Percentiles rank a stretch among this genome's conserved stretches.
Conservation (phyloP, 441 rosid species). For the Erodium trifolium region DNA sequence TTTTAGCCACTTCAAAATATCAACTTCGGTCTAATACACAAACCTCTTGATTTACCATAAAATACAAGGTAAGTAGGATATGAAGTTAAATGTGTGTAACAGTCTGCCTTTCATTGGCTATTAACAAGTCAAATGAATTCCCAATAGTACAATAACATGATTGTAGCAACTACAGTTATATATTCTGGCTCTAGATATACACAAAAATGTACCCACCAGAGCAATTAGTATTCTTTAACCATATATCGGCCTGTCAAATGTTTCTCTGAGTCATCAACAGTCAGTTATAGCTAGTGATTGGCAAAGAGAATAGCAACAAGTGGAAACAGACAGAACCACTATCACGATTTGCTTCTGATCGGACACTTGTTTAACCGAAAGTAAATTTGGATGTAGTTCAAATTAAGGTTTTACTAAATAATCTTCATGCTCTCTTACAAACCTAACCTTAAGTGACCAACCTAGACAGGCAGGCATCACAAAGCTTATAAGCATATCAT, state of each 20-base stretch:
- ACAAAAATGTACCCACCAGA: neutral
- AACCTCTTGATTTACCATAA: neutral
- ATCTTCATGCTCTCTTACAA: too few relatives aligned
- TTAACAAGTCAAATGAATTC: neutral
- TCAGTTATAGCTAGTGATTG: neutral
- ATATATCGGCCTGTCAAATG: neutral
- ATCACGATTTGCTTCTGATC: too few relatives aligned
- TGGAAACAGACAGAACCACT: too few relatives aligned
- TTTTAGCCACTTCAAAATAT: neutral
- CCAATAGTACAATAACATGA: neutral
- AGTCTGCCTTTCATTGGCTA: neutral
- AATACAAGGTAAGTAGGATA: neutral
- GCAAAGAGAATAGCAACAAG: neutral
- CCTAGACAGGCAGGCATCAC: too few relatives aligned
- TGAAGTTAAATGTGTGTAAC: neutral
- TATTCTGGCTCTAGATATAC: neutral
- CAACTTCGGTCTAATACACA: neutral
- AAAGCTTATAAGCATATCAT: too few relatives aligned
- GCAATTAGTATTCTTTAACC: neutral
- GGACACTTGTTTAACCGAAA: too few relatives aligned
- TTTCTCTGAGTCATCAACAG: neutral
- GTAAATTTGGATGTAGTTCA: too few relatives aligned
- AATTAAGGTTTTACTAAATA: too few relatives aligned
- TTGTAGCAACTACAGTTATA: neutral
- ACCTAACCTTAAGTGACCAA: too few relatives aligned